Conservation (phyloP, 129 eudicot species). For the Pulicaria dysenterica region DNA sequence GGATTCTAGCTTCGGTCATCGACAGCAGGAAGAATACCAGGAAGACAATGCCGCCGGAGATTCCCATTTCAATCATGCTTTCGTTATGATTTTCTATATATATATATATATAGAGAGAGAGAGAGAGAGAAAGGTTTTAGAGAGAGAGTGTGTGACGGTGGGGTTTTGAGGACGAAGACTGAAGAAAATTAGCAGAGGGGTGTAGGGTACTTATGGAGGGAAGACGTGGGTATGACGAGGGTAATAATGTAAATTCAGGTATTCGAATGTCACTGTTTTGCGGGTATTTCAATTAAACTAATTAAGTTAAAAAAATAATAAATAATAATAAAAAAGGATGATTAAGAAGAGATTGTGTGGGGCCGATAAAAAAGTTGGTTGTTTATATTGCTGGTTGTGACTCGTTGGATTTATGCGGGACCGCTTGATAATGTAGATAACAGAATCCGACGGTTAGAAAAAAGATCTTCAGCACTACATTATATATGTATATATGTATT, state of each 20-base stretch:
- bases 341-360: slow-evolving; percentile 35
- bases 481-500: not conserved
- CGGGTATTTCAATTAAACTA: not conserved
- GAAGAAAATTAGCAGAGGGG: slow-evolving; percentile 16
- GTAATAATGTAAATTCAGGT: slow-evolving; percentile 23
- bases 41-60: slow-evolving; percentile 17
- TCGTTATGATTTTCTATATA: not conserved
- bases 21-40: slow-evolving; percentile 27
- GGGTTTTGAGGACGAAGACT: not conserved
- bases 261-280: slow-evolving; percentile 18
- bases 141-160: not conserved
- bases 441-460: slow-evolving; percentile 10
- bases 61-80: not conserved
- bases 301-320: not conserved
- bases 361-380: slow-evolving; percentile 33
- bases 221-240: slow-evolving; percentile 15
- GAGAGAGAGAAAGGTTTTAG: not conserved
- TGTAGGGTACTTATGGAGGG: slow-evolving; percentile 37
- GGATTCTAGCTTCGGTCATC: slow-evolving; percentile 52
- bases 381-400: slow-evolving; percentile 33
- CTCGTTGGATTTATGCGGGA: slow-evolving; percentile 25
- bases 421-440: not conserved
- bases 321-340: not conserved
- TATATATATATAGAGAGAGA: no score
- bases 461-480: not conserved